Conservation (phyloP, 192 early-diverging fungal genomes). For the Entomortierella lignicola region DNA sequence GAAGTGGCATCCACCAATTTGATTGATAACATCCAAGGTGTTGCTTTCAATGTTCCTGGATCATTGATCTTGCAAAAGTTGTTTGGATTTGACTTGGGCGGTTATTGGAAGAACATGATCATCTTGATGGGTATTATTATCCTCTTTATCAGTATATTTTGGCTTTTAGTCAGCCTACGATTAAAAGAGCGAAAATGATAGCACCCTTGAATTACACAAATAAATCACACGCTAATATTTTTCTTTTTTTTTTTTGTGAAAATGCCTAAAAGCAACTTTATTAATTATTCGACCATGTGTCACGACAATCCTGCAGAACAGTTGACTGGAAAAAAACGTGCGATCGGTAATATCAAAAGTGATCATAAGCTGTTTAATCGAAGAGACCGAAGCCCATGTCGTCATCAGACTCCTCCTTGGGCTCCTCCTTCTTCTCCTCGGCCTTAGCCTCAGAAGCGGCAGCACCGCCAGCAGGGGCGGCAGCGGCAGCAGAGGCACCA, state of each 20-base stretch:
- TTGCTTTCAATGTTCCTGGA: conserved; percentile 41
- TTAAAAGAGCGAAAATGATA: conserved; percentile 49
- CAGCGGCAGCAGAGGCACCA: conserved; percentile 81
- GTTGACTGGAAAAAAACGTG: background rate
- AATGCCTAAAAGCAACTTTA: background rate
- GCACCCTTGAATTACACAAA: too few relatives aligned
- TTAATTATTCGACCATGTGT: background rate
- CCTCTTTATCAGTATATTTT: conserved; percentile 34
- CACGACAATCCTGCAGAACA: background rate
- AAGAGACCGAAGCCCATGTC: conserved; percentile 4
- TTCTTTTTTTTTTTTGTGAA: background rate
- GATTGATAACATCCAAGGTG: conserved; percentile 16
- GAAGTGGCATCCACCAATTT: conserved; percentile 45
- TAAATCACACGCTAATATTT: too few relatives aligned
- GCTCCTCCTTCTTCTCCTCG: conserved; percentile 18
- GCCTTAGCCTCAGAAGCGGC: conserved; percentile 51
- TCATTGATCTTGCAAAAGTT: conserved; percentile 52
- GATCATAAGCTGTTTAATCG: conserved; percentile 6
- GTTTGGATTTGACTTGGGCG: conserved; percentile 54
- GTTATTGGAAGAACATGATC: conserved; percentile 44
- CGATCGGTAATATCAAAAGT: background rate
- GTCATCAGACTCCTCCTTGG: conserved; percentile 2
- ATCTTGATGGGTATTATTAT: conserved; percentile 36
- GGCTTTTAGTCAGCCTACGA: conserved; percentile 27
- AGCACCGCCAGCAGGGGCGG: conserved; percentile 72